Conservation (phyloP, 2,329 filamentous ascomycete genomes). For the Aspergillus sp. region DNA sequence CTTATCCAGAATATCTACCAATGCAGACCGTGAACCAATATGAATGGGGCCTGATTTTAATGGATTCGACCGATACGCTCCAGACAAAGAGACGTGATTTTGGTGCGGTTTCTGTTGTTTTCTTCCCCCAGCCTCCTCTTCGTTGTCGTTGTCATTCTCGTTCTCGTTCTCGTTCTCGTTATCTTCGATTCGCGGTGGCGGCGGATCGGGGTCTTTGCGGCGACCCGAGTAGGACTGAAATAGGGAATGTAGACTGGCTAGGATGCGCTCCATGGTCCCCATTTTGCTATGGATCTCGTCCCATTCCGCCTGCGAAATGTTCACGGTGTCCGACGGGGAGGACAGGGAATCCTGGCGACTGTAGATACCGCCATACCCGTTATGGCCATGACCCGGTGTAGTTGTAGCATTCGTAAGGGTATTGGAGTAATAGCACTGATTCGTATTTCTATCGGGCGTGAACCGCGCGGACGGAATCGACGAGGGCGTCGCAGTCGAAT, state of each 20-base stretch:
- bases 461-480: conserved; percentile 5
- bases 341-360: conserved; percentile 8
- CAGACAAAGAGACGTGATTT: no score
- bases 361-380: no score
- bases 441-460: neutral
- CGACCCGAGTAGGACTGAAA: conserved; percentile 20
- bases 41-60: conserved; percentile 47
- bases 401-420: no score
- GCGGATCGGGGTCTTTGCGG: conserved; percentile 10
- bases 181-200: neutral
- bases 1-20: conserved; percentile 48
- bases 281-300: conserved; percentile 30
- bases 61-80: conserved; percentile 11
- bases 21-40: conserved; percentile 49
- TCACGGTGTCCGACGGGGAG: conserved; percentile 19
- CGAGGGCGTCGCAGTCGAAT: neutral
- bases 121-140: no score
- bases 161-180: no score
- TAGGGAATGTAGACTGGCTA: conserved; percentile 23
- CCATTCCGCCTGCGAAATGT: conserved; percentile 27
- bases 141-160: no score
- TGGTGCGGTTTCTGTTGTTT: neutral
- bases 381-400: no score
- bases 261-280: conserved; percentile 27
- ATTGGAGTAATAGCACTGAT: neutral